Evolutionary conservation across 257 asterid genomes (phyloP).

Genomic region (Knoxia roxburghii): DNA sequence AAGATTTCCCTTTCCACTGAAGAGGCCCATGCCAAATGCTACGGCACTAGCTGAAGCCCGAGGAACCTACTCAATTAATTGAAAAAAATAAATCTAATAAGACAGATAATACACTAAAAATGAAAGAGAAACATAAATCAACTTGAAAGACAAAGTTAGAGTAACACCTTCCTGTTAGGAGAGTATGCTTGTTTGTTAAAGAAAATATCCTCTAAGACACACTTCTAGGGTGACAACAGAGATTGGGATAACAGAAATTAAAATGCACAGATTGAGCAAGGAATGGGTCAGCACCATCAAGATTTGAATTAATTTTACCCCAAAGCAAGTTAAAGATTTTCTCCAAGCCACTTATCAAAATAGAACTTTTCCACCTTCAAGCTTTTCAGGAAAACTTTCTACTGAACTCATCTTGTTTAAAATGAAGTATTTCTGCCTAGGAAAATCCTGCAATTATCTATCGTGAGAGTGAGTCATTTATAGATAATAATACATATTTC

Average conservation of each 20-base stretch:
- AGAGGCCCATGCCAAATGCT: slow-evolving; percentile 96
- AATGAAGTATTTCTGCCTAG: not conserved
- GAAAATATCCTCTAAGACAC: not conserved
- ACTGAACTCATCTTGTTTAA: not conserved
- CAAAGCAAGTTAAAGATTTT: not conserved
- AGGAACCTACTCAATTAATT: slow-evolving; percentile 40
- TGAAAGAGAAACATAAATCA: not conserved
- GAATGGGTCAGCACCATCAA: not conserved
- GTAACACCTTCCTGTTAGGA: not conserved
- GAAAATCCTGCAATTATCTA: not conserved
- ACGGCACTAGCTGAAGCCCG: slow-evolving; percentile 99
- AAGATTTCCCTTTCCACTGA: slow-evolving; percentile 74
- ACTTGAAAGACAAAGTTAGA: not conserved
- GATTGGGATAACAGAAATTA: not conserved
- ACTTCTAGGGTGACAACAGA: slow-evolving; percentile 2
- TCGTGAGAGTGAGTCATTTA: not conserved
- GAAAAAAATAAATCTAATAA: slow-evolving; percentile 1
- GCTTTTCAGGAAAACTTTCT: not conserved
- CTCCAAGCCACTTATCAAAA: not conserved
- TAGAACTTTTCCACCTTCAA: not conserved
- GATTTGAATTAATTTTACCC: not conserved
- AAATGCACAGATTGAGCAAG: not conserved
- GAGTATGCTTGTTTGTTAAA: not conserved
- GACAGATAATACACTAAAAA: not conserved
- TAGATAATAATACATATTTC: not conserved